phyloP scores from a whole-genome alignment of 805 yeast genomes.

The Saccharomycopsis babjevae region DNA sequence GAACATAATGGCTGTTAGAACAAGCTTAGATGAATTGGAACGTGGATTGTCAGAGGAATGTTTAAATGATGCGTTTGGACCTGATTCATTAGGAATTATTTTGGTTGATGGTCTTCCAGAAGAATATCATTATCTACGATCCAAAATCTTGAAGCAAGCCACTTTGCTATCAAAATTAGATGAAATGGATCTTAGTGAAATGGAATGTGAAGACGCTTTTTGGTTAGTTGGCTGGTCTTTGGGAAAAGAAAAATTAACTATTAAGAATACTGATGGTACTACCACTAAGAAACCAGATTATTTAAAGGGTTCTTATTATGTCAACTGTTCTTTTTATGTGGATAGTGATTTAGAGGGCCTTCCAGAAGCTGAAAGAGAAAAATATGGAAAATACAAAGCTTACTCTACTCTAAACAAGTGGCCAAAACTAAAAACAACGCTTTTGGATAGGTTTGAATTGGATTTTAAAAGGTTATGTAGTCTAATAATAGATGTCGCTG shows the following conservation, averaged over 20 bases:
- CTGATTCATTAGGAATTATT: conserved; percentile 44
- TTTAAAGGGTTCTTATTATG: conserved; percentile 47
- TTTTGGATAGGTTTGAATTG: conserved; percentile 27
- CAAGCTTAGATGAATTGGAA: conserved; percentile 25
- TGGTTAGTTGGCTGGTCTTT: conserved; percentile 56
- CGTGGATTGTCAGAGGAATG: conserved; percentile 25
- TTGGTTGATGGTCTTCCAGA: conserved; percentile 35
- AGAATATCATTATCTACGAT: conserved; percentile 30
- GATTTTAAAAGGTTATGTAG: conserved; percentile 32
- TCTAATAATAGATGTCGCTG: conserved; percentile 39
- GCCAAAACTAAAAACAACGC: conserved; percentile 28
- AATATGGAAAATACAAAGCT: conserved; percentile 29
- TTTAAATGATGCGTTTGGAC: conserved; percentile 42
- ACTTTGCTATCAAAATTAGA: conserved; percentile 34
- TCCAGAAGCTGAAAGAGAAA: conserved; percentile 24
- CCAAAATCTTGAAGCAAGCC: conserved; percentile 34
- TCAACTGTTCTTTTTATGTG: conserved; percentile 46
- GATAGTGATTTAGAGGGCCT: conserved; percentile 39
- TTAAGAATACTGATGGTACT: conserved; percentile 22
- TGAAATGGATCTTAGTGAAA: conserved; percentile 23
- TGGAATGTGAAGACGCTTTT: conserved; percentile 39
- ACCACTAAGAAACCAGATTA: conserved; percentile 25
- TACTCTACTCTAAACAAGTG: conserved; percentile 44
- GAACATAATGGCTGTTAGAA: conserved; percentile 23
- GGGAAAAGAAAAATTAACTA: conserved; percentile 41